These are phyloP conservation scores for Phytophthora citricola DNA, from an alignment of 352 stramenopile species.

Conservation along the genomic window DNA sequence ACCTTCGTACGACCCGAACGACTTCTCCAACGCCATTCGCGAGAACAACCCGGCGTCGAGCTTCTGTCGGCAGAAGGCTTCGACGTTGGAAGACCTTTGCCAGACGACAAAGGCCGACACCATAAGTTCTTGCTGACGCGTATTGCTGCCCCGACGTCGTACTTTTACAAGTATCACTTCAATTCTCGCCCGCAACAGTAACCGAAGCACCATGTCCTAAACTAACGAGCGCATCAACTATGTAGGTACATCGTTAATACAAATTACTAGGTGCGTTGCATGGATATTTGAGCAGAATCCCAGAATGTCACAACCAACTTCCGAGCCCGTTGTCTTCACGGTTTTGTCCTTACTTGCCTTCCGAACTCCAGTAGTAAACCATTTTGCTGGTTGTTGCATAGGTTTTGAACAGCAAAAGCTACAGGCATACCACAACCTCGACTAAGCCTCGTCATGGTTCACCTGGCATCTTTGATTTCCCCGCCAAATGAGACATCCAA, in stretches of 20 bases:
- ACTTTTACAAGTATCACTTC: conserved; percentile 92
- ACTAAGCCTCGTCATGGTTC: conserved; percentile 1
- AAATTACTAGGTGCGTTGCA: too few relatives aligned
- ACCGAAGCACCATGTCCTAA: conserved; percentile 38
- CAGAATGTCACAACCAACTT: too few relatives aligned
- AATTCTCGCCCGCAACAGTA: conserved; percentile 70
- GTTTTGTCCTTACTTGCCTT: too few relatives aligned
- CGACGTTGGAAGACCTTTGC: conserved; percentile 86
- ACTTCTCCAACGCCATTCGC: conserved; percentile 86
- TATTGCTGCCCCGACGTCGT: conserved; percentile 85
- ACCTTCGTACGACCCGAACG: conserved; percentile 60
- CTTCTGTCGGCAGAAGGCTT: conserved; percentile 76
- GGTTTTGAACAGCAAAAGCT: not conserved
- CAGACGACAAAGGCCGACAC: conserved; percentile 56
- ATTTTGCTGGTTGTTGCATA: too few relatives aligned
- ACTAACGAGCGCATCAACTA: too few relatives aligned
- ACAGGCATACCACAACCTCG: not conserved
- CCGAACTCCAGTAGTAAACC: too few relatives aligned
- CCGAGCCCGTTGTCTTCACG: too few relatives aligned
- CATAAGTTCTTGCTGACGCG: conserved; percentile 87
- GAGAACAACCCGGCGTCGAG: conserved; percentile 84
- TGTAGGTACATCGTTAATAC: too few relatives aligned
- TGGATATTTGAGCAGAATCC: too few relatives aligned
- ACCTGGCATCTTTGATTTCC: not conserved
- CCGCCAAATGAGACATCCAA: not conserved